A percentile compares a stretch with the other conserved stretches of the same genome.
Conservation (phyloP, 208 protist species). For the Zelonia costaricensis region DNA sequence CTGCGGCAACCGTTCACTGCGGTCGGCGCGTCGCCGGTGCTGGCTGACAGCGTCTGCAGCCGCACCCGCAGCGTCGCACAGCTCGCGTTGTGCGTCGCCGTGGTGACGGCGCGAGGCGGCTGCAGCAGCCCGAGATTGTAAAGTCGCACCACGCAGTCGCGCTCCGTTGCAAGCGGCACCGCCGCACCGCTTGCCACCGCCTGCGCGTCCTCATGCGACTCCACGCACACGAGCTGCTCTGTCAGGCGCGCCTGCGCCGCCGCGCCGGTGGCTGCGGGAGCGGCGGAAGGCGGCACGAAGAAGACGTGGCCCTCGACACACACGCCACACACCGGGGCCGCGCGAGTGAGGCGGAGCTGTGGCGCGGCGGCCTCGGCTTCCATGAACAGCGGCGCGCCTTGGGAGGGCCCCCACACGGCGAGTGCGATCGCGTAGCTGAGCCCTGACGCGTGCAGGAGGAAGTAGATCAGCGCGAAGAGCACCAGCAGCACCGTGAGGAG, state of each 20-base stretch:
- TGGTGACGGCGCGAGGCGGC: constrained; percentile 3
- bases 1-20: constrained; percentile 2
- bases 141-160: constrained; percentile 14
- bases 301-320: constrained; percentile 17
- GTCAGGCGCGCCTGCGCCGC: not conserved
- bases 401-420: too few species aligned
- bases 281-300: not conserved
- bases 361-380: not conserved
- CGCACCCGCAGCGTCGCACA: constrained; percentile 4
- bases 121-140: constrained; percentile 12
- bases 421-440: too few species aligned
- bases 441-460: too few species aligned
- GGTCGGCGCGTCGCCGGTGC: not conserved
- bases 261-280: not conserved
- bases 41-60: not conserved
- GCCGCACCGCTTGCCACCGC: too few species aligned
- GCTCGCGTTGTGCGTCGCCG: not conserved
- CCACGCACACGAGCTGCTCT: not conserved
- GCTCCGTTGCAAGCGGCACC: constrained; percentile 1
- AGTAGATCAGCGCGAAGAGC: too few species aligned
- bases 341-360: not conserved
- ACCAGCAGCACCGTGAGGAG: too few species aligned
- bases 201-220: constrained; percentile 2
- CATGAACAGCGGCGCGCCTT: not conserved
- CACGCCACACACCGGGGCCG: not conserved